These are phyloP conservation scores for Malus asiatica DNA, from an alignment of 306 rosid genomes.

Conservation along the genomic window DNA sequence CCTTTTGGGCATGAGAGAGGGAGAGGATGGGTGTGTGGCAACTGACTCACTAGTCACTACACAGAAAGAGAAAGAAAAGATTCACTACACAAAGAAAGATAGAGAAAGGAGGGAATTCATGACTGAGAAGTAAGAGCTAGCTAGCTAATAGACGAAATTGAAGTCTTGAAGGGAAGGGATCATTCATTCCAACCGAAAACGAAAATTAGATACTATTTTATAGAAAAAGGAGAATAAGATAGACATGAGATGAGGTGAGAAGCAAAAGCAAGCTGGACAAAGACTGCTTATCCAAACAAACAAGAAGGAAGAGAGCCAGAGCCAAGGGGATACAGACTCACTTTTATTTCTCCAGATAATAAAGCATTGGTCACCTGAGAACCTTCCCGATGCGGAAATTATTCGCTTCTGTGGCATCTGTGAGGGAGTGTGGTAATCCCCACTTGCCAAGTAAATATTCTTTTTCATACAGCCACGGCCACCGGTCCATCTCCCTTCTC, in stretches of 20 bases:
- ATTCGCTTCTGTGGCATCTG: not conserved
- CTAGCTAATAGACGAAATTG: not conserved
- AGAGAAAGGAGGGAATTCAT: not conserved
- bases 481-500: too few relatives aligned
- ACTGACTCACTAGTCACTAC: too few relatives aligned
- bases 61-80: not conserved
- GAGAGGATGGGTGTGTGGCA: not conserved
- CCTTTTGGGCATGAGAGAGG: not conserved
- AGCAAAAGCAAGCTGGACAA: not conserved
- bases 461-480: not conserved
- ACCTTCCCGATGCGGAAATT: constrained; percentile 4
- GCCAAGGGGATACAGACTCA: not conserved
- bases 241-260: not conserved
- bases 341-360: not conserved
- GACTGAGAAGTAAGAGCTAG: not conserved
- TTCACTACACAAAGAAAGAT: not conserved
- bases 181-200: not conserved
- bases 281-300: not conserved
- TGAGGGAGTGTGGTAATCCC: not conserved
- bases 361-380: not conserved
- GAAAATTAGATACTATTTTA: not conserved
- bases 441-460: not conserved
- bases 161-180: not conserved
- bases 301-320: not conserved
- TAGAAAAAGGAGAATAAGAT: not conserved